Percentiles rank a stretch among this genome's conserved stretches.
Conservation (phyloP, 2,329 filamentous ascomycete species). For the Aspergillus sp. region DNA sequence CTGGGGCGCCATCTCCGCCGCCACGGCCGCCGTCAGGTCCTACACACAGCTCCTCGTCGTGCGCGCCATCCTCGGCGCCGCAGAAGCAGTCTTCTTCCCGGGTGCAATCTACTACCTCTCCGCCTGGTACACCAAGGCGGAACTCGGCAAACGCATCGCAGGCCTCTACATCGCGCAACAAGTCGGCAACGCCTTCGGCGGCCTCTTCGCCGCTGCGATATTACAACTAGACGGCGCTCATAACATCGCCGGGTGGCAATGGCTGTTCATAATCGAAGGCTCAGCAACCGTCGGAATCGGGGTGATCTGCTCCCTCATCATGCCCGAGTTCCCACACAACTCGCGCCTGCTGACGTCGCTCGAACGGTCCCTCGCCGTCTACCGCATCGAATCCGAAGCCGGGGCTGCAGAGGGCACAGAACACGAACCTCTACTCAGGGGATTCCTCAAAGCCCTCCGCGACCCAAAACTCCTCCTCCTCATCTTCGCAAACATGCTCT, state of each 20-base stretch:
- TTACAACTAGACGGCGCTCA: slow-evolving; percentile 28
- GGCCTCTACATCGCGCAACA: slow-evolving; percentile 30
- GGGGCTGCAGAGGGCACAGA: slow-evolving; percentile 41
- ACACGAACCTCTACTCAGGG: slow-evolving; percentile 26
- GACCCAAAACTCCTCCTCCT: slow-evolving; percentile 41
- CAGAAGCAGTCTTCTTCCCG: slow-evolving; percentile 62
- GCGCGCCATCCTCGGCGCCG: slow-evolving; percentile 61
- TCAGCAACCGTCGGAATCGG: slow-evolving; percentile 29
- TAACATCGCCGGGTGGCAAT: slow-evolving; percentile 52
- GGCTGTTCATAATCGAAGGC: slow-evolving; percentile 52
- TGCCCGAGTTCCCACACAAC: slow-evolving; percentile 45
- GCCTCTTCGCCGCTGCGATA: slow-evolving; percentile 28
- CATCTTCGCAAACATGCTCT: slow-evolving; percentile 42
- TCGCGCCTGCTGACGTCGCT: slow-evolving; percentile 29
- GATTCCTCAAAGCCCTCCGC: slow-evolving; percentile 30
- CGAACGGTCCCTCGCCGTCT: slow-evolving; percentile 24
- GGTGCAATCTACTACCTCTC: slow-evolving; percentile 43
- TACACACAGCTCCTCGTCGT: slow-evolving; percentile 56
- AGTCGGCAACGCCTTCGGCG: slow-evolving; percentile 27
- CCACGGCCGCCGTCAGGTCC: slow-evolving; percentile 53
- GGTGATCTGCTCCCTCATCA: slow-evolving; percentile 33
- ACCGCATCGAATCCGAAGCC: slow-evolving; percentile 33
- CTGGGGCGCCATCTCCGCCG: slow-evolving; percentile 61
- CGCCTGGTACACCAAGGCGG: slow-evolving; percentile 42
- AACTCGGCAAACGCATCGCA: slow-evolving; percentile 31